Base-by-base conservation (phyloP, 1,139 yeast genomes). In the Pichia sp. region DNA sequence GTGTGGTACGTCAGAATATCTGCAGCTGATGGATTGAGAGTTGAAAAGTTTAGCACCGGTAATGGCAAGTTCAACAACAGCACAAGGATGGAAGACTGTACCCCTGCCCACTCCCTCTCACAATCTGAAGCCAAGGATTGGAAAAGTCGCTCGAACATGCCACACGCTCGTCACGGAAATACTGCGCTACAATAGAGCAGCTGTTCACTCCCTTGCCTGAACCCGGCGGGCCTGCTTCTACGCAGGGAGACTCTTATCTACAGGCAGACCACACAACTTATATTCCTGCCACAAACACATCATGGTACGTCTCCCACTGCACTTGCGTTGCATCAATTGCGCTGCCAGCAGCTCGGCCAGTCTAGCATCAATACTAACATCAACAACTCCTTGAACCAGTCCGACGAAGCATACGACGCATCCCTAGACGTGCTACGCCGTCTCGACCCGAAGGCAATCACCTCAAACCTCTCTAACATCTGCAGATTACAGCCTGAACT, bases 391-490 rank as follows among this genome's bases (percentile, higher is more conserved):
- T 40, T 14, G 6, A 6, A 29, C 36, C 49, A 71, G 77, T 67
- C 78, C 20, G 88, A 85, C 57, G 88, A 85, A 61, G 80, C 85
- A 58, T 57, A 82, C 66, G 97, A 92, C 70, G 92, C 97, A 27
- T 87, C 97, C 6, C 77, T 93, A 57, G 96, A 91, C 67, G 78
- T 93, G 48, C 78, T 93, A 55, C 84, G 97, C 63, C 83, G 98
- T 59, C 76, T 93, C 60, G 87, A 91, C 67, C 98, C 99, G 20
- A 79, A 83, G 57, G 73, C 82, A 60, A 80, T 90, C 53, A 63
- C 82, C 14, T 65, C 72, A 46, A 88, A 93, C 70, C 75, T 93
- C 60, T 77, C 78, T 51, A 77, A 83, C 58, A 72, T 93, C 53
- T 89, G 96, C 68, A 77, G 87, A 55, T 71, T 90, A 48, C 83